A percentile compares a stretch with the other conserved stretches of the same genome.
These are phyloP conservation scores for Dillenia suffruticosa DNA, from an alignment of 164 flowering plant genomes.

Conservation along the genomic window DNA sequence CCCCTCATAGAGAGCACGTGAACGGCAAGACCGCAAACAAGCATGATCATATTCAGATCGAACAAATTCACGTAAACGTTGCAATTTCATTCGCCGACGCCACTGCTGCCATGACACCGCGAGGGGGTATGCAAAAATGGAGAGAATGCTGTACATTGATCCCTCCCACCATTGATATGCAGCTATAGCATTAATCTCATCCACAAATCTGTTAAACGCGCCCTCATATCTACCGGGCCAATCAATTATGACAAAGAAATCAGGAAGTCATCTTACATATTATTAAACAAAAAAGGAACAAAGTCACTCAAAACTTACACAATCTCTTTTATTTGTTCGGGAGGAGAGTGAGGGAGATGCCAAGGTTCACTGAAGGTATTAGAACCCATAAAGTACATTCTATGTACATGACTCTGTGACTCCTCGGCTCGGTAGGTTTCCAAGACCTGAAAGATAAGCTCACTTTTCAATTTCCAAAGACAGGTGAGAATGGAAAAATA, in stretches of 20 bases:
- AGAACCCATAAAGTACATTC: constrained; percentile 89
- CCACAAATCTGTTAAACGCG: constrained; percentile 90
- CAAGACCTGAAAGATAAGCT: constrained; percentile 50
- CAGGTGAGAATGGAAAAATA: no score
- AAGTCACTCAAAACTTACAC: constrained; percentile 51
- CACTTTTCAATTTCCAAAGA: no score
- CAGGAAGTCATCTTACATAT: no score
- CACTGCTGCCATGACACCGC: constrained; percentile 95
- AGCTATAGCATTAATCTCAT: constrained; percentile 85
- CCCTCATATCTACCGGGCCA: constrained; percentile 70
- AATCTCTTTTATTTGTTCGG: constrained; percentile 77
- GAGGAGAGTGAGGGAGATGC: constrained; percentile 91
- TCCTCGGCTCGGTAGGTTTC: constrained; percentile 90
- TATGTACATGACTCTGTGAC: constrained; percentile 85
- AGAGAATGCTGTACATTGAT: constrained; percentile 64
- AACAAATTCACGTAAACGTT: constrained; percentile 85
- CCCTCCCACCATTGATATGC: constrained; percentile 99
- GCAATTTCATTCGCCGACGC: constrained; percentile 71
- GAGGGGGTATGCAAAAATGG: constrained; percentile 73
- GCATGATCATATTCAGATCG: constrained; percentile 98
- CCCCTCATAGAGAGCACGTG: constrained; percentile 98
- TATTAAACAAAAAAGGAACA: no score
- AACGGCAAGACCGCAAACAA: constrained; percentile 95
- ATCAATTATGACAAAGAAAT: no score
- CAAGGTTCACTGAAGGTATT: constrained; percentile 94